phyloP scores from a whole-genome alignment of 345 rosid species.

The Cardamine chenopodiifolia region DNA sequence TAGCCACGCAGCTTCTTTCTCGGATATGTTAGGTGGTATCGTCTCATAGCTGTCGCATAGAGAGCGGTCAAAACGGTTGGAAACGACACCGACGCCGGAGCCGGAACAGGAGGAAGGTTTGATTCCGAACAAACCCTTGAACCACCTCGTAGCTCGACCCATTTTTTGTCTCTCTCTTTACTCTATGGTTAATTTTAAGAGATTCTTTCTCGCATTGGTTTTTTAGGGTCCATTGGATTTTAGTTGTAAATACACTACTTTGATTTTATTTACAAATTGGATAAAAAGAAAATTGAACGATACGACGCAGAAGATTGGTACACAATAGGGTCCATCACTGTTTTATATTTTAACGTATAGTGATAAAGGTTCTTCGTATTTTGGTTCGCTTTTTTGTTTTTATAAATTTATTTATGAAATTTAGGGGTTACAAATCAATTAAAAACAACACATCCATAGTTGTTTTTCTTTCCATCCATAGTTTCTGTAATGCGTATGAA shows the following conservation, averaged over 20 bases:
- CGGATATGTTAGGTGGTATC: constrained; percentile 52
- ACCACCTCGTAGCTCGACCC: constrained; percentile 81
- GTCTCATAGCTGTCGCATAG: constrained; percentile 46
- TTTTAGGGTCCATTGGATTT: constrained; percentile 15
- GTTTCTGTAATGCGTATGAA: not conserved
- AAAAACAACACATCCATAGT: no score
- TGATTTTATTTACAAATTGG: no score
- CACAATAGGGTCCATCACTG: constrained; percentile 24
- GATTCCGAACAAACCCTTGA: constrained; percentile 71
- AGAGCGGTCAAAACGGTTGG: constrained; percentile 35
- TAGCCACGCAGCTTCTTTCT: constrained; percentile 58
- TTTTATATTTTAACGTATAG: constrained; percentile 8
- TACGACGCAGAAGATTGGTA: constrained; percentile 23
- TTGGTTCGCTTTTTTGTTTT: not conserved
- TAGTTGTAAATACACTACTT: not conserved
- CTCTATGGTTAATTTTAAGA: constrained; percentile 21
- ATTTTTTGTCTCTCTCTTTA: constrained; percentile 38
- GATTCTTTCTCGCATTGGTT: constrained; percentile 24
- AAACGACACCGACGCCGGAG: constrained; percentile 34
- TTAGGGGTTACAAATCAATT: no score
- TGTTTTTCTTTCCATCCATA: not conserved
- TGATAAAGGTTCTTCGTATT: constrained; percentile 15
- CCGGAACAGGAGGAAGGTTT: constrained; percentile 50
- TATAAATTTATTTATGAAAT: not conserved
- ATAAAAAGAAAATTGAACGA: not conserved